Base-by-base conservation (phyloP, 495 filamentous ascomycete species). In the Penicillium arizonense region DNA sequence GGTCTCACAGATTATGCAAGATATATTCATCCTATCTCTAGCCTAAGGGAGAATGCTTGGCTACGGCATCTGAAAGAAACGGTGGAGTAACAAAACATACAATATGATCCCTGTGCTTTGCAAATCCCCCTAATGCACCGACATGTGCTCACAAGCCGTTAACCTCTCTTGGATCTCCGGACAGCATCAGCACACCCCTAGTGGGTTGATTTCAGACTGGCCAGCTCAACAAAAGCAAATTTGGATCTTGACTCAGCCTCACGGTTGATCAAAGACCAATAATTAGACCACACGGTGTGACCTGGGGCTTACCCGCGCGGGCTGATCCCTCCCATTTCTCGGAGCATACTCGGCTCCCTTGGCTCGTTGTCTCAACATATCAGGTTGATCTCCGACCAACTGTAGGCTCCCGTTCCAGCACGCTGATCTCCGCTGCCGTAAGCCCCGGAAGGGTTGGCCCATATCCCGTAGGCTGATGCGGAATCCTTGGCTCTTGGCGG, bases 401-500 rank as follows among this genome's bases (percentile, higher is more conserved):
- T 50, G 57, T 33, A 58, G 24, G 41, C 47, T 49, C 12, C 48
- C 48, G 52, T 44, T 30, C 23, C 28, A 28, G 39, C 59, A 59
- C 47, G 39, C 36, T 39, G 50, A 57, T 62, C 52, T 53, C 53
- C 52, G 56, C 33, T 34, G 32, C 35, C 30, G 43, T 46, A 47
- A 18, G 13, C 34, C 33, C 35, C 35, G 37, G 47, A 20, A 40
- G 35, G 56, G 40, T 41, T 30, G 45, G 50, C 52, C 47, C 35
- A 38, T 53, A 36, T 55, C 45, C 46, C 26, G 24, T 49, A 40
- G 50, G 24, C 45, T 61, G 47, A 32, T 53, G 52, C 60, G 46
- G 50, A 54, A 61, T 58, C 44, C 71, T 73, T 69, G 70, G 70
- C 70, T 42, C 68, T 71, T 66, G 66, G 71, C 62, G 58, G 61